Percentiles rank a stretch among this genome's conserved stretches.
Evolutionary conservation across 768 basidiomycete genomes (phyloP).

Genomic region (Suillus cothurnatus): DNA sequence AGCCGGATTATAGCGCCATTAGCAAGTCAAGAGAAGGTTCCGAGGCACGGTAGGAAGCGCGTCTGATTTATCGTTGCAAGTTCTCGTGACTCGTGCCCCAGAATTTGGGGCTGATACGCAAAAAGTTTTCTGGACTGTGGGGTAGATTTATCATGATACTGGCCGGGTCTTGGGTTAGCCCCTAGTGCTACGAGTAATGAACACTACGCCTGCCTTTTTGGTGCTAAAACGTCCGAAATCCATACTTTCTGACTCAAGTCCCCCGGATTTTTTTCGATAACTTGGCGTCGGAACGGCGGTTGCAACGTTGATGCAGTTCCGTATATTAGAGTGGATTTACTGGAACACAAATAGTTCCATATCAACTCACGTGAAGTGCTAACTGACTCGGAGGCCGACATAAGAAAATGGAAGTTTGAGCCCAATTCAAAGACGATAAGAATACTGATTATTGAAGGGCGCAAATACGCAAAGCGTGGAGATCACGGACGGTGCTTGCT

Average conservation of each 20-base stretch:
- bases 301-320: background rate
- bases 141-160: background rate
- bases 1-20: background rate
- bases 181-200: background rate
- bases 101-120: background rate
- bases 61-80: background rate
- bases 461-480: background rate
- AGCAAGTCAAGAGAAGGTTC: background rate
- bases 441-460: background rate
- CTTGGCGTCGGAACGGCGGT: background rate
- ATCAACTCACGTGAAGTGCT: background rate
- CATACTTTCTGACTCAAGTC: background rate
- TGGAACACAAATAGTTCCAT: background rate
- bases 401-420: background rate
- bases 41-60: background rate
- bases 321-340: background rate
- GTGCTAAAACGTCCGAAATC: background rate
- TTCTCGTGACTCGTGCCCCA: background rate
- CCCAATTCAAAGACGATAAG: background rate
- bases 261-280: background rate
- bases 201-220: conserved; percentile 8
- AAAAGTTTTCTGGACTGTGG: background rate
- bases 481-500: background rate
- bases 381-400: background rate
- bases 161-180: background rate